Evolutionary conservation across 106 monocot genomes (phyloP), one percentile per base, ranked within the genome.

Genomic region (Allium fistulosum): DNA sequence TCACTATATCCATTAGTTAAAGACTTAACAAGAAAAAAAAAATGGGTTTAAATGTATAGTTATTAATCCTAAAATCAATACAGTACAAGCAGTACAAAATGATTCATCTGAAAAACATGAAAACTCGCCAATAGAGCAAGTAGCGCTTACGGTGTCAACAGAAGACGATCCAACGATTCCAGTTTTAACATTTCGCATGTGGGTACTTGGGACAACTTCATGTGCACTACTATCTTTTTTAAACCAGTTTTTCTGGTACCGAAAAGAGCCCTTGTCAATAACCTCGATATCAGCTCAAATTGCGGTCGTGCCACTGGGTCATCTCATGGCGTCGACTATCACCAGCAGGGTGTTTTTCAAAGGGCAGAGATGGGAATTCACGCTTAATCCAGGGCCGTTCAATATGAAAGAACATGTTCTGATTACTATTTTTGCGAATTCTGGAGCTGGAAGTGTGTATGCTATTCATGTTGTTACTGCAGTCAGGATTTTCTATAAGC

Each of bases 401-500:
- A 83, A 73, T 47, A 52, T 90, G 7, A 90, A 90, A 75, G 90
- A 90, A 74, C 90, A 90, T 46, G 90, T 90, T 10, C 81, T 90
- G 9, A 90, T 90, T 62, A 90, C 90, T 66, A 89, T 89, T 60
- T 89, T 89, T 57, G 88, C 88, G 49, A 89, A 82, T 68, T 80
- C 85, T 51, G 89, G 89, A 7, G 80, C 89, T 28, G 85, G 85
- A 9, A 74, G 49, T 46, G 89, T 85, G 4, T 85, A 85, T 22
- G 89, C 82, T 7, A 74, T 90, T 59, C 82, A 90, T 53, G 56
- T 85, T 49, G 74, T 90, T 16, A 68, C 83, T 8, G 78, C 86
- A 9, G 81, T 90, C 18, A 80, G 74, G 82, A 71, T 83, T 28
- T 90, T 86, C 74, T 90, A 90, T 51, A 50, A 28, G 69, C 77